Conservation (phyloP, 2,329 filamentous ascomycete genomes). For the Talaromyces sp. region DNA sequence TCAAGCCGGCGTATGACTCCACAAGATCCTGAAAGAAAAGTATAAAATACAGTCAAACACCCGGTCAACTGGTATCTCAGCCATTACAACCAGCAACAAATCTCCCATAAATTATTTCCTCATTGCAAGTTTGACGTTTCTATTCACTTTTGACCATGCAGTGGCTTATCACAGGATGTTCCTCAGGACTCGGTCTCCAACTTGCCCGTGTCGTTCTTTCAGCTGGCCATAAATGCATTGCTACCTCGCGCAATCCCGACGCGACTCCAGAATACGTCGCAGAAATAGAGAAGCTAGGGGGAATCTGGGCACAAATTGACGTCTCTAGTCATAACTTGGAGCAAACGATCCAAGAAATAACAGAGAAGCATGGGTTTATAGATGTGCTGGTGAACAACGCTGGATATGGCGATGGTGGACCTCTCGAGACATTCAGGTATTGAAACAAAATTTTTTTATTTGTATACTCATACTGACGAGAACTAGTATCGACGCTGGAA, state of each 20-base stretch:
- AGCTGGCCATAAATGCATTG: neutral
- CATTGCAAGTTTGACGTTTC: neutral
- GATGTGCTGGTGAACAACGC: constrained; percentile 6
- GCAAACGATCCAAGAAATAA: neutral
- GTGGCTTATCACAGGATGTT: constrained; percentile 5
- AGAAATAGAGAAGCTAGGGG: constrained; percentile 1
- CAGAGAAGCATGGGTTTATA: neutral
- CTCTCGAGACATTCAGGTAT: neutral
- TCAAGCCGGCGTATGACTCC: neutral
- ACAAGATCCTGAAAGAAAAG: neutral
- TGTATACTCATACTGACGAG: neutral
- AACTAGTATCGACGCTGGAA: neutral
- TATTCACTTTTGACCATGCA: neutral
- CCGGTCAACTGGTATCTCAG: neutral
- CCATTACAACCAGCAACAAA: neutral
- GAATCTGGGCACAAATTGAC: neutral
- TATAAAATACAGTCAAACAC: neutral
- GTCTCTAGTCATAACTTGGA: neutral
- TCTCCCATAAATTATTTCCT: neutral
- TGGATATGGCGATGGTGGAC: neutral
- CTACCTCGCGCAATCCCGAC: neutral
- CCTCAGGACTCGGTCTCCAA: neutral
- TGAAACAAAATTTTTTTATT: neutral
- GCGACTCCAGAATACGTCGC: neutral
- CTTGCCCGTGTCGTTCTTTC: neutral